These are phyloP conservation scores for Naganishia onofrii DNA, from an alignment of 768 basidiomycete genomes.

Conservation along the genomic window DNA sequence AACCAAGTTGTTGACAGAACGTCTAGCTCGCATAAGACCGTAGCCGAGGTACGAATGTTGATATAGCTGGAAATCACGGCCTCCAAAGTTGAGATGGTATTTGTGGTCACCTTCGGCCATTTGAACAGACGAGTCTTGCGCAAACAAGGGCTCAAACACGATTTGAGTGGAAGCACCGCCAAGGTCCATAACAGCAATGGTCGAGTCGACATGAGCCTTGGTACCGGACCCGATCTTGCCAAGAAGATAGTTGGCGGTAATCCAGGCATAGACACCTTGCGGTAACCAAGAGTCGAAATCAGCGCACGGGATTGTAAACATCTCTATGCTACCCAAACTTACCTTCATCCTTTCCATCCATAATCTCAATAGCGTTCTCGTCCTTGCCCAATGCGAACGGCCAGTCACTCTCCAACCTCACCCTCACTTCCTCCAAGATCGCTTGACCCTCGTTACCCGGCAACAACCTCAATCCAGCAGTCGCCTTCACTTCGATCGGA, in stretches of 20 bases:
- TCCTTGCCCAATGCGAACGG: slow-evolving; percentile 65
- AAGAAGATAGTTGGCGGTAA: slow-evolving; percentile 91
- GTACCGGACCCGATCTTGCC: slow-evolving; percentile 65
- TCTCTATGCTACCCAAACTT: neutral
- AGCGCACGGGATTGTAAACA: neutral
- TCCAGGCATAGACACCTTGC: slow-evolving; percentile 83
- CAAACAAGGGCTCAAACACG: slow-evolving; percentile 80
- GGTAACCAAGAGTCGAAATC: neutral
- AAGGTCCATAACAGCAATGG: slow-evolving; percentile 89
- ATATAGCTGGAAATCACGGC: slow-evolving; percentile 70
- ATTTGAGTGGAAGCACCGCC: slow-evolving; percentile 98
- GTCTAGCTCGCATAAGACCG: slow-evolving; percentile 83
- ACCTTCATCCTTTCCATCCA: slow-evolving; percentile 92
- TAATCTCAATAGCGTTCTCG: slow-evolving; percentile 71
- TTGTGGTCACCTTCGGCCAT: slow-evolving; percentile 85
- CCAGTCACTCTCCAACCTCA: slow-evolving; percentile 61
- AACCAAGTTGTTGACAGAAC: slow-evolving; percentile 80
- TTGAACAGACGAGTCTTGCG: slow-evolving; percentile 53
- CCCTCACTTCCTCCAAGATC: slow-evolving; percentile 72
- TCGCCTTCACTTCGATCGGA: slow-evolving; percentile 88
- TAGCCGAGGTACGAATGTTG: slow-evolving; percentile 98
- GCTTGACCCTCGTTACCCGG: slow-evolving; percentile 63
- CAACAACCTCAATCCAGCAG: slow-evolving; percentile 76
- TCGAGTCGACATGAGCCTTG: slow-evolving; percentile 54
- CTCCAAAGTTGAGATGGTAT: slow-evolving; percentile 76